Evolutionary conservation across 208 protist genomes (phyloP).

Genomic region (Crithidia brevicula): DNA sequence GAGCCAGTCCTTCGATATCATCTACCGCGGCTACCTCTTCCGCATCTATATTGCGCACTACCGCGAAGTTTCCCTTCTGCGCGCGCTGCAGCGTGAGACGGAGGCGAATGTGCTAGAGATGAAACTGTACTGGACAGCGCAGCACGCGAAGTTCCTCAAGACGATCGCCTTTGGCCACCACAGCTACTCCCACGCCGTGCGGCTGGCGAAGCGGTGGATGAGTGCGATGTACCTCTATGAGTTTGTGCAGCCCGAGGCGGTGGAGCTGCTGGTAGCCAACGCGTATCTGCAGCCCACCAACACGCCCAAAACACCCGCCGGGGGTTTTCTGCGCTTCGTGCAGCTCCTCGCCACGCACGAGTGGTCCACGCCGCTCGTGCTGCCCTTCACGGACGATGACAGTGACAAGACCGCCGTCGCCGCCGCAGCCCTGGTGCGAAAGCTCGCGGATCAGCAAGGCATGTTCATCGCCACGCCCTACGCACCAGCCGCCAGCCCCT

Average conservation of each 20-base stretch:
- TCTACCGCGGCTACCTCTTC: slow-evolving; percentile 84
- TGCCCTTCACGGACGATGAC: slow-evolving; percentile 71
- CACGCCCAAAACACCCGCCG: slow-evolving; percentile 62
- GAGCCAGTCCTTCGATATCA: slow-evolving; percentile 78
- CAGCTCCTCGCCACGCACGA: slow-evolving; percentile 80
- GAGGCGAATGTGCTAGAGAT: slow-evolving; percentile 79
- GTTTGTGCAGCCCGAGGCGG: slow-evolving; percentile 80
- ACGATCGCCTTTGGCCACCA: slow-evolving; percentile 77
- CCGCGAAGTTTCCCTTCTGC: slow-evolving; percentile 83
- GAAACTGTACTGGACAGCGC: slow-evolving; percentile 87
- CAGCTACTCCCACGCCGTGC: slow-evolving; percentile 72
- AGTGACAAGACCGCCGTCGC: slow-evolving; percentile 39
- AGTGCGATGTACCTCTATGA: slow-evolving; percentile 80
- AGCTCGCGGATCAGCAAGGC: slow-evolving; percentile 62
- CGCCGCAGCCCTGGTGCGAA: slow-evolving; percentile 56
- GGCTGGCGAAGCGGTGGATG: slow-evolving; percentile 83
- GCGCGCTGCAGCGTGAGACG: slow-evolving; percentile 67
- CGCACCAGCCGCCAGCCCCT: slow-evolving; percentile 72
- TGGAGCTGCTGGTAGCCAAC: slow-evolving; percentile 85
- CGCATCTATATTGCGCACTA: slow-evolving; percentile 90
- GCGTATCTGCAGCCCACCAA: slow-evolving; percentile 58
- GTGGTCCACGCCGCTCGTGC: slow-evolving; percentile 73
- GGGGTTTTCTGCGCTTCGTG: slow-evolving; percentile 84
- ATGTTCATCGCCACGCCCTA: slow-evolving; percentile 89
- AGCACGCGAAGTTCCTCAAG: slow-evolving; percentile 83